Evolutionary conservation across 1,139 yeast species (phyloP).

Genomic region (Ashbya aceris): DNA sequence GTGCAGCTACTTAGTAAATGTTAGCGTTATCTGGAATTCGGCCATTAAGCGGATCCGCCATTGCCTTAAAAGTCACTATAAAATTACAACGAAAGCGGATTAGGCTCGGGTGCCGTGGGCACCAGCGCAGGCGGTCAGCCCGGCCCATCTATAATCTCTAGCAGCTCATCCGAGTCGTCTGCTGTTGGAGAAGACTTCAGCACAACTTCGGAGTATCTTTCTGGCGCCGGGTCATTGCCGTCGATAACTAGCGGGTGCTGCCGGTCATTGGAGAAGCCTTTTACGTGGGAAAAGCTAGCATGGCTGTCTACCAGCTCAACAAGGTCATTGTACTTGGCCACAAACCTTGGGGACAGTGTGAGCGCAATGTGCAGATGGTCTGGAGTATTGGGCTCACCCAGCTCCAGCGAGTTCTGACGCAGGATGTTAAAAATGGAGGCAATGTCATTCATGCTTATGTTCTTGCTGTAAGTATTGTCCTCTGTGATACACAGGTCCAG

Average conservation of each 20-base stretch:
- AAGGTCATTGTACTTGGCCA: constrained; percentile 27
- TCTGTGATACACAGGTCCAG: constrained; percentile 26
- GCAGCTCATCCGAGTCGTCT: constrained; percentile 15
- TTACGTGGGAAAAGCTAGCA: constrained; percentile 25
- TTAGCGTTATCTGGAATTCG: too few species aligned
- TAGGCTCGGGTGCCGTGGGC: too few species aligned
- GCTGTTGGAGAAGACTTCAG: background rate
- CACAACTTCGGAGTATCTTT: background rate
- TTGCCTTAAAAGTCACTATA: too few species aligned
- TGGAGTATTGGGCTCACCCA: constrained; percentile 19
- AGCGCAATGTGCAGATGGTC: constrained; percentile 15
- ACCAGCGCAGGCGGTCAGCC: background rate
- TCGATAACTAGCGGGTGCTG: constrained; percentile 27
- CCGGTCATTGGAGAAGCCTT: constrained; percentile 27
- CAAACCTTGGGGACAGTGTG: constrained; percentile 24
- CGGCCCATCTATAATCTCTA: constrained; percentile 13
- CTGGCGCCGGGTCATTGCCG: constrained; percentile 11
- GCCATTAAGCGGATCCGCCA: too few species aligned
- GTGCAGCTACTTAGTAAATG: too few species aligned
- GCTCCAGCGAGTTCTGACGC: constrained; percentile 19
- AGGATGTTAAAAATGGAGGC: constrained; percentile 25
- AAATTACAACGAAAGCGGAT: too few species aligned
- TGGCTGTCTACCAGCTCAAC: constrained; percentile 28
- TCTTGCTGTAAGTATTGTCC: constrained; percentile 28
- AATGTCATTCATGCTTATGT: constrained; percentile 26